Base-by-base conservation (phyloP, 495 filamentous ascomycete species). In the Cercophora newfieldiana region DNA sequence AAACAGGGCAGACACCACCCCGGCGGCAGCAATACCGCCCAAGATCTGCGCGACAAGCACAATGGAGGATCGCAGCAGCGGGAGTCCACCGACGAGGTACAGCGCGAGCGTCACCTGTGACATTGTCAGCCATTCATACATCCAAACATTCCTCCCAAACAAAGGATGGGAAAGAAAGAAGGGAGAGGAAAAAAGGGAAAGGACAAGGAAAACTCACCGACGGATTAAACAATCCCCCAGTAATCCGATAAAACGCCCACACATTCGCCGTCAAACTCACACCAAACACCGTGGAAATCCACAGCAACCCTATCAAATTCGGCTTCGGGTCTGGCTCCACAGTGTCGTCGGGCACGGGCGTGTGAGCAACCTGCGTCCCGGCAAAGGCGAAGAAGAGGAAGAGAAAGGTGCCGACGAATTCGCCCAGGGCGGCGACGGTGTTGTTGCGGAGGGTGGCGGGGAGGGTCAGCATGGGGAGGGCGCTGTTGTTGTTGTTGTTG, bases 321-420 rank as follows among this genome's bases (percentile, higher is more conserved):
- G 79, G 68, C 28, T n/a, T 72, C 71, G 6, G 68, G 37, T 18
- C 61, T 58, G 7, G 75, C 30, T 5, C 55, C 25, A 1, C 26
- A 25, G 26, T 28, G 67, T n/a, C n/a, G n/a, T n/a, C n/a, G n/a
- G n/a, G n/a, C 2, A 67, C 57, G 3, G 75, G 74, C 0, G 72
- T 82, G 70, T 89, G 90, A 56, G 89, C 87, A 28, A 91, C 87
- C 69, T 95, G 90, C 3, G 92, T 89, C 22, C 86, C 92, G 7
- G 86, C 86, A 71, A 95, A 94, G 33, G 91, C 88, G 67, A 94
- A 90, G 78, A 94, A 89, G 4, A 95, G 82, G 79, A 94, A 96
- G 67, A 94, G 69, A 68, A 92, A 93, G 0, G 92, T 96, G 26
- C 92, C 92, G 7, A 90, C 82, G 67, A 91, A 91, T 77, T 93